These are phyloP conservation scores for Aspergillus oerlinghausenensis DNA, from an alignment of 2,329 filamentous ascomycete species.

Conservation along the genomic window DNA sequence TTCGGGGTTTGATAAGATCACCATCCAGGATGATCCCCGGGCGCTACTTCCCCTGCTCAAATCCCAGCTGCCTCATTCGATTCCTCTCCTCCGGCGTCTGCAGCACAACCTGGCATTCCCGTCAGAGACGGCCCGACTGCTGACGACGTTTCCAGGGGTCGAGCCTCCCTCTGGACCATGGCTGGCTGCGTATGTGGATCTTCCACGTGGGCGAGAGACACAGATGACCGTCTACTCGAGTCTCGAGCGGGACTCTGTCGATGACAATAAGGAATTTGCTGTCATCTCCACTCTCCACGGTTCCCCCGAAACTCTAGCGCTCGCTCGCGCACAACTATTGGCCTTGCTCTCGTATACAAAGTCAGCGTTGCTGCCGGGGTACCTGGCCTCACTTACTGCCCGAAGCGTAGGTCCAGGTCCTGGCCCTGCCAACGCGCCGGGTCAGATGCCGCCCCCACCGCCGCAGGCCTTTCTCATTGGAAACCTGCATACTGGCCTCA, in stretches of 20 bases:
- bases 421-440: not conserved
- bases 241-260: slow-evolving; percentile 26
- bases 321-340: slow-evolving; percentile 25
- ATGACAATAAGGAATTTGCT: not conserved
- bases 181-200: slow-evolving; percentile 40
- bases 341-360: slow-evolving; percentile 24
- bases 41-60: slow-evolving; percentile 26
- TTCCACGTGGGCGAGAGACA: slow-evolving; percentile 36
- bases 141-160: slow-evolving; percentile 28
- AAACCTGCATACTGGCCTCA: slow-evolving; percentile 31
- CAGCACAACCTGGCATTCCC: slow-evolving; percentile 33
- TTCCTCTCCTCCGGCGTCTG: slow-evolving; percentile 35
- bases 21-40: slow-evolving; percentile 11
- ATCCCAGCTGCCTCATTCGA: slow-evolving; percentile 34
- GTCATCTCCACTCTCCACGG: slow-evolving; percentile 13
- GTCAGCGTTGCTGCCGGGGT: slow-evolving; percentile 21
- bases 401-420: not conserved
- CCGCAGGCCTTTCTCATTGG: slow-evolving; percentile 35
- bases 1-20: slow-evolving; percentile 12
- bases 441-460: slow-evolving; percentile 22
- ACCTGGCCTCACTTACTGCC: slow-evolving; percentile 17
- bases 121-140: slow-evolving; percentile 28
- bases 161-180: slow-evolving; percentile 24
- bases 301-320: slow-evolving; percentile 6
- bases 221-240: slow-evolving; percentile 40